A percentile compares a stretch with the other conserved stretches of the same genome.
Evolutionary conservation across 2,329 filamentous ascomycete genomes (phyloP).

Genomic region (Cladorrhinum sp.): DNA sequence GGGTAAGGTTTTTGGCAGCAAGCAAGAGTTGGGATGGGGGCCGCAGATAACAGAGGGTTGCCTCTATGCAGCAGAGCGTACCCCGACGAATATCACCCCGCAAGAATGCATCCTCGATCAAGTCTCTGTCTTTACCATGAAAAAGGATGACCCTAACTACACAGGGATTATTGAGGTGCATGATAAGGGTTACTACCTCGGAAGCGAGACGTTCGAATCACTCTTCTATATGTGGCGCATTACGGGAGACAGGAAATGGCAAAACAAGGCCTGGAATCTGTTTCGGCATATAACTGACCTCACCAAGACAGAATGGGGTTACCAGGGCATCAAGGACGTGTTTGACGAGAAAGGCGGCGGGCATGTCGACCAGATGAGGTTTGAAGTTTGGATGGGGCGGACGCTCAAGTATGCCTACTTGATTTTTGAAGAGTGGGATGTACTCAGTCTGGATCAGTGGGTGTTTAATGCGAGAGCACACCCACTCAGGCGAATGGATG

Average conservation of each 20-base stretch:
- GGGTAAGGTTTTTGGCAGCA: neutral
- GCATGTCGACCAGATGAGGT: neutral
- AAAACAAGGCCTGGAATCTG: neutral
- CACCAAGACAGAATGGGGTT: neutral
- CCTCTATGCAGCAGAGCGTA: neutral
- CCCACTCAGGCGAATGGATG: neutral
- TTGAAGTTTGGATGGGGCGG: neutral
- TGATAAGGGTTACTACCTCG: neutral
- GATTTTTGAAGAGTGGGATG: neutral
- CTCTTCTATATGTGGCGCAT: neutral
- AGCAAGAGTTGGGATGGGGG: neutral
- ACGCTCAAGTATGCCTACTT: neutral
- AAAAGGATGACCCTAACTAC: neutral
- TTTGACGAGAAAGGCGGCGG: neutral
- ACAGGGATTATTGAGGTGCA: neutral
- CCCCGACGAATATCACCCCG: neutral
- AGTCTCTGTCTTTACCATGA: neutral
- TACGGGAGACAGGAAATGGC: neutral
- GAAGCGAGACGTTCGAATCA: neutral
- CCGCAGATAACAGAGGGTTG: neutral
- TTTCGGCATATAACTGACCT: neutral
- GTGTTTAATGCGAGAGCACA: neutral
- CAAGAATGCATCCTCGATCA: neutral
- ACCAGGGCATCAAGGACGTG: neutral
- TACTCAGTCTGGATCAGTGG: neutral